A percentile compares a stretch with the other conserved stretches of the same genome.
Evolutionary conservation across 208 protist genomes (phyloP).

Genomic region (Leishmania tropica): DNA sequence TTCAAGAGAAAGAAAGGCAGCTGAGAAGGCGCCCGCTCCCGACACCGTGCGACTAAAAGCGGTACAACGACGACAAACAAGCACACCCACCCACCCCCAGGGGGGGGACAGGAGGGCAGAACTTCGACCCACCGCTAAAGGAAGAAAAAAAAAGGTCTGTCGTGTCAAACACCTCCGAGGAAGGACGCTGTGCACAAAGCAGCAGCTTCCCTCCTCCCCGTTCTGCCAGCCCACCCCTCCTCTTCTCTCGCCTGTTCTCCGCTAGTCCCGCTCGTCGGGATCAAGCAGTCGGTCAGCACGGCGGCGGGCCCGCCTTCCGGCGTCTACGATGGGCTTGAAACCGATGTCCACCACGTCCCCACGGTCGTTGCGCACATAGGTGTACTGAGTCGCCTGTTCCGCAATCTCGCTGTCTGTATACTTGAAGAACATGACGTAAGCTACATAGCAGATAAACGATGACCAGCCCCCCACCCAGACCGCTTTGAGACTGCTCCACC

Average conservation of each 20-base stretch:
- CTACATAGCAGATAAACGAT: slow-evolving; percentile 61
- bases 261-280: slow-evolving; percentile 48
- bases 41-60: neutral
- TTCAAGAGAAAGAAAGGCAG: neutral
- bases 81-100: neutral
- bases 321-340: slow-evolving; percentile 84
- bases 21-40: neutral
- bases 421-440: slow-evolving; percentile 82
- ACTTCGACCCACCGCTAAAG: neutral
- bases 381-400: slow-evolving; percentile 72
- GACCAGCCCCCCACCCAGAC: slow-evolving; percentile 60
- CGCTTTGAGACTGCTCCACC: slow-evolving; percentile 69
- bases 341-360: slow-evolving; percentile 87
- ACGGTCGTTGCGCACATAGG: slow-evolving; percentile 81
- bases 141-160: neutral
- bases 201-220: neutral
- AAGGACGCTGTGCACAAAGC: neutral
- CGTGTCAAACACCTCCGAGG: neutral
- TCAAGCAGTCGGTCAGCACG: slow-evolving; percentile 68
- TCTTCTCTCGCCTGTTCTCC: neutral
- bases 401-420: slow-evolving; percentile 76
- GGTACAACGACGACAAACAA: neutral
- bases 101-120: neutral
- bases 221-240: neutral
- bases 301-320: slow-evolving; percentile 53